phyloP scores from a whole-genome alignment of 1,139 yeast genomes.

The Arxiozyma slooffiae region DNA sequence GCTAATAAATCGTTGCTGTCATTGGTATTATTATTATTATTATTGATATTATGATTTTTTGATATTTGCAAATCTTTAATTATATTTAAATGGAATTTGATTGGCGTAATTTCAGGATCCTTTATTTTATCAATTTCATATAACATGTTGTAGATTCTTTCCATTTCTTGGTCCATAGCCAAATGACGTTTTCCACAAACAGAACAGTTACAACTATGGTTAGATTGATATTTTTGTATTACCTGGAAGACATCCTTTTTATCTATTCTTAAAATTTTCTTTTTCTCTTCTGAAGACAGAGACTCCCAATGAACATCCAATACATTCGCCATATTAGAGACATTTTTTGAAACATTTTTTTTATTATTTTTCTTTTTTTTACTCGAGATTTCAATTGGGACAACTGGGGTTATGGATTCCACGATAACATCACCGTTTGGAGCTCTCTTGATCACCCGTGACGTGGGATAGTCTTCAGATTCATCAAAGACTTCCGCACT shows the following conservation, averaged over 20 bases:
- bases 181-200: slow-evolving; percentile 70
- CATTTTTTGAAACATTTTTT: slow-evolving; percentile 20
- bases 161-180: slow-evolving; percentile 72
- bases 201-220: slow-evolving; percentile 55
- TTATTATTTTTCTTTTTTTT: slow-evolving; percentile 44
- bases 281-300: slow-evolving; percentile 50
- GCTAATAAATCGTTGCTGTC: background rate
- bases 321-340: slow-evolving; percentile 16
- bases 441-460: slow-evolving; percentile 62
- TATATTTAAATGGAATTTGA: slow-evolving; percentile 29
- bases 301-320: slow-evolving; percentile 52
- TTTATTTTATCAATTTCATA: slow-evolving; percentile 27
- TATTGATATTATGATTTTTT: slow-evolving; percentile 11
- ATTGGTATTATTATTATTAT: background rate
- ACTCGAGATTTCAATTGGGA: slow-evolving; percentile 3
- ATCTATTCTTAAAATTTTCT: slow-evolving; percentile 55
- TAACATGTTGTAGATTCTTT: slow-evolving; percentile 53
- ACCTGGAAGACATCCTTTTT: slow-evolving; percentile 59
- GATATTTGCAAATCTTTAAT: slow-evolving; percentile 29
- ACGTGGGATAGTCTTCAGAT: slow-evolving; percentile 57
- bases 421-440: slow-evolving; percentile 69
- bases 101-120: slow-evolving; percentile 28
- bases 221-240: slow-evolving; percentile 48
- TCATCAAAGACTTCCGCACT: slow-evolving; percentile 46
- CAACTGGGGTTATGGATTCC: slow-evolving; percentile 23